Evolutionary conservation across 495 filamentous ascomycete species (phyloP).

Genomic region (Cudoniella acicularis): DNA sequence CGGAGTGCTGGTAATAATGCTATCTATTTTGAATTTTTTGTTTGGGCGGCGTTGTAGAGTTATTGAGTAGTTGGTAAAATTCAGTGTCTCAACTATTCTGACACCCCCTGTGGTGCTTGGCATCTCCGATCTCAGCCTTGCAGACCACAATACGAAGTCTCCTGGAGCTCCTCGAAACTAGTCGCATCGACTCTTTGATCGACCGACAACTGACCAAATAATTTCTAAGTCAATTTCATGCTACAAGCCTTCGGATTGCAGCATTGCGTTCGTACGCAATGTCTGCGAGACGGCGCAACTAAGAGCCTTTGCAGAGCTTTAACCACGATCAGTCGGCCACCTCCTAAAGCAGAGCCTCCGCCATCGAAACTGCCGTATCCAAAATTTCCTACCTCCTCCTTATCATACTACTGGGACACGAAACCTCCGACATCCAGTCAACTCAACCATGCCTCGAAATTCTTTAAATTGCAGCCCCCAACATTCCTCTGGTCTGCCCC

Average conservation of each 20-base stretch:
- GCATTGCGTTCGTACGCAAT: background rate
- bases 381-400: slow-evolving; percentile 16
- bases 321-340: background rate
- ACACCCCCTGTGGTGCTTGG: no score
- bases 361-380: slow-evolving; percentile 2
- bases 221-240: background rate
- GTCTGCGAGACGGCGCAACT: background rate
- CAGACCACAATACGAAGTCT: no score
- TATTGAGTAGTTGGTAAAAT: no score
- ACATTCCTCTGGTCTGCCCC: slow-evolving; percentile 66
- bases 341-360: background rate
- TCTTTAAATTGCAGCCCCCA: slow-evolving; percentile 62
- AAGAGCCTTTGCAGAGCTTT: background rate
- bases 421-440: slow-evolving; percentile 49
- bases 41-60: no score
- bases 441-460: slow-evolving; percentile 49
- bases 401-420: slow-evolving; percentile 58
- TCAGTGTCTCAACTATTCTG: no score
- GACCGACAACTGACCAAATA: no score
- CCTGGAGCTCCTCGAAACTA: no score
- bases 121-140: background rate
- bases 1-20: no score
- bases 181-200: no score
- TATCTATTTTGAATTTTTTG: no score
- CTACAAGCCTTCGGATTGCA: background rate